Conservation (phyloP, 2,329 filamentous ascomycete species). For the Aspergillus sp. region DNA sequence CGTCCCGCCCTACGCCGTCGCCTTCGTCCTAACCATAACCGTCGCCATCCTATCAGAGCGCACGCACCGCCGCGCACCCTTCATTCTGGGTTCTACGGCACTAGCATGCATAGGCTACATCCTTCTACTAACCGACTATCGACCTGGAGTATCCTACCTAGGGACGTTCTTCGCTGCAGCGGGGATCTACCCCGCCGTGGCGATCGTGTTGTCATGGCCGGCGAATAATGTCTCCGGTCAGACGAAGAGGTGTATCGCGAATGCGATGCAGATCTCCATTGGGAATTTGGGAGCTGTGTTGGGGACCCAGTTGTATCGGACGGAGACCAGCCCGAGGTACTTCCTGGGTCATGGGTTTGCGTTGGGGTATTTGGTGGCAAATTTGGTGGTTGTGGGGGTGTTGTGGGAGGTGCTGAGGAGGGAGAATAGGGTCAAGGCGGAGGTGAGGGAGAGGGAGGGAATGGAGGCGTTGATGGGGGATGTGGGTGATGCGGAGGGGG, state of each 20-base stretch:
- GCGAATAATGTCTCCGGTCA: conserved; percentile 72
- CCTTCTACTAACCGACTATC: conserved; percentile 57
- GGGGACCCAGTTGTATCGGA: conserved; percentile 69
- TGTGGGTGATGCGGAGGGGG: conserved; percentile 51
- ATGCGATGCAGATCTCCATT: conserved; percentile 71
- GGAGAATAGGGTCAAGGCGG: conserved; percentile 60
- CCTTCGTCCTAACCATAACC: conserved; percentile 59
- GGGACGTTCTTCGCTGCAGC: conserved; percentile 66
- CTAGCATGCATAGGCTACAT: conserved; percentile 65
- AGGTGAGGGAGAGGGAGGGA: conserved; percentile 44
- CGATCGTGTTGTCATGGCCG: conserved; percentile 67
- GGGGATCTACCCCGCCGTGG: conserved; percentile 67
- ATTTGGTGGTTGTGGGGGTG: no score
- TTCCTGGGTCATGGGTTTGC: conserved; percentile 68
- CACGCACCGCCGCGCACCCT: conserved; percentile 59
- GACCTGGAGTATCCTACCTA: conserved; percentile 60
- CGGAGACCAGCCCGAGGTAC: conserved; percentile 62
- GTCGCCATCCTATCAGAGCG: conserved; percentile 64
- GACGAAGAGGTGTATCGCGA: conserved; percentile 68
- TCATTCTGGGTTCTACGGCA: conserved; percentile 60
- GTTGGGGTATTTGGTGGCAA: conserved; percentile 53
- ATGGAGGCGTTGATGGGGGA: conserved; percentile 38
- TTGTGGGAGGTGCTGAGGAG: conserved; percentile 58
- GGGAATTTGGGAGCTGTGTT: conserved; percentile 69
- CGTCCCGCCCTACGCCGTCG: conserved; percentile 65